Percentiles rank a stretch among this genome's conserved stretches.
phyloP scores from a whole-genome alignment of 1,284 basidiomycete species.

The Pterulicium gracile region DNA sequence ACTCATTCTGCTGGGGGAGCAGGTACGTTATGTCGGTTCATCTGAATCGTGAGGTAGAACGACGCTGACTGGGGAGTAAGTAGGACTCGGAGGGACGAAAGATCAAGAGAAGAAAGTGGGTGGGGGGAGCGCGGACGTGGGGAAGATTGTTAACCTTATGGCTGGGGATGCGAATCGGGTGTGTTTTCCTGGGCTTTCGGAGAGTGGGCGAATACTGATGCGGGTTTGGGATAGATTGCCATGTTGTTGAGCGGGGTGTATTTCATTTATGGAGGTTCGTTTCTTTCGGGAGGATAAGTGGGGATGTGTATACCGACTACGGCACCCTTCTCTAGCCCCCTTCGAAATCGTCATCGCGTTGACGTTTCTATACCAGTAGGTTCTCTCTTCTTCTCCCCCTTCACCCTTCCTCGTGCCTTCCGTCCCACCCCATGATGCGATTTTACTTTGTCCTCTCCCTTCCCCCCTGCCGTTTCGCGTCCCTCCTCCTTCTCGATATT shows the following conservation, averaged over 20 bases:
- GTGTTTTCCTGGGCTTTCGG: too few species aligned
- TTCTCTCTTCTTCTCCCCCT: constrained; percentile 7
- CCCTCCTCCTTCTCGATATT: too few species aligned
- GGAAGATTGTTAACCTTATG: constrained; percentile 76
- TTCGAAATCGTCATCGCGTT: constrained; percentile 74
- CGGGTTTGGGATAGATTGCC: too few species aligned
- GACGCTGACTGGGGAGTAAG: too few species aligned
- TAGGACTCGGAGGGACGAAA: too few species aligned
- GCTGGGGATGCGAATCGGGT: constrained; percentile 54
- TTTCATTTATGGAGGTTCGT: constrained; percentile 53
- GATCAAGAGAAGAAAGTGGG: constrained; percentile 40
- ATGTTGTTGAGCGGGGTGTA: constrained; percentile 42
- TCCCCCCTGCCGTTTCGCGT: neutral
- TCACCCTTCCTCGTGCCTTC: neutral
- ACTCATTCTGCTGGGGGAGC: too few species aligned
- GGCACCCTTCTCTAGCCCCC: constrained; percentile 34
- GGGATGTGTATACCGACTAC: constrained; percentile 1
- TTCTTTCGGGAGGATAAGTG: neutral
- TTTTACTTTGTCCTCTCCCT: neutral
- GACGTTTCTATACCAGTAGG: constrained; percentile 71
- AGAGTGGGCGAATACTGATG: too few species aligned
- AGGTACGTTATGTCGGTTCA: too few species aligned
- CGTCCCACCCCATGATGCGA: neutral
- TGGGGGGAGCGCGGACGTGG: constrained; percentile 60
- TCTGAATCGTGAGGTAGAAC: too few species aligned